Conservation (phyloP, 257 asterid species). For the Gentiana dahurica region DNA sequence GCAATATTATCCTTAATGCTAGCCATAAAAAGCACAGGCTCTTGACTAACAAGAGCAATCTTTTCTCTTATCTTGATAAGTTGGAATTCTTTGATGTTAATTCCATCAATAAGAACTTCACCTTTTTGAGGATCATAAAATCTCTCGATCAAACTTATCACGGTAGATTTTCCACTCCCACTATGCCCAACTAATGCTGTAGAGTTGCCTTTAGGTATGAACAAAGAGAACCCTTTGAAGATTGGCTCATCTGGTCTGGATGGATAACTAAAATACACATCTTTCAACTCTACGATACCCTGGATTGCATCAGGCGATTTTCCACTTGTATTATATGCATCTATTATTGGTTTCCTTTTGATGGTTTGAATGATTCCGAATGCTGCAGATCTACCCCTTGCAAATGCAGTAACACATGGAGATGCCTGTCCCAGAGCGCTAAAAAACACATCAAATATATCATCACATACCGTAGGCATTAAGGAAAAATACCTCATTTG, state of each 20-base stretch:
- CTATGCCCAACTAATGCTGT: constrained; percentile 87
- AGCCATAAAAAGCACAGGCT: constrained; percentile 59
- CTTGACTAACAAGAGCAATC: constrained; percentile 71
- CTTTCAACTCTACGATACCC: constrained; percentile 58
- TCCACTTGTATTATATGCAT: constrained; percentile 52
- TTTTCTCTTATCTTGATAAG: constrained; percentile 71
- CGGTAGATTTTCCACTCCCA: constrained; percentile 87
- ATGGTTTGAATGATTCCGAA: constrained; percentile 75
- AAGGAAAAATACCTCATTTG: neutral
- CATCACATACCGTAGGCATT: neutral
- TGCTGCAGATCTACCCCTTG: constrained; percentile 78
- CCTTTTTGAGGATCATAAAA: constrained; percentile 74
- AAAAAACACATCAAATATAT: too few species aligned
- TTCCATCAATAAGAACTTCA: constrained; percentile 66
- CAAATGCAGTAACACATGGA: constrained; percentile 71
- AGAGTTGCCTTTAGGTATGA: constrained; percentile 56
- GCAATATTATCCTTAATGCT: constrained; percentile 75
- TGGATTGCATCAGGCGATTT: constrained; percentile 39
- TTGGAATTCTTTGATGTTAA: constrained; percentile 57
- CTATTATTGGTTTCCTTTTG: constrained; percentile 54
- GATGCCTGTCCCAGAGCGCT: constrained; percentile 69
- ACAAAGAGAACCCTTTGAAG: constrained; percentile 54
- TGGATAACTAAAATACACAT: constrained; percentile 25
- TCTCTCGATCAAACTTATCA: constrained; percentile 62
- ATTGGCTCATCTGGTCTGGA: constrained; percentile 22